Percentiles rank a stretch among this genome's conserved stretches.
These are phyloP conservation scores for Trypanosoma lewisi DNA, from an alignment of 208 protist genomes.

Conservation along the genomic window DNA sequence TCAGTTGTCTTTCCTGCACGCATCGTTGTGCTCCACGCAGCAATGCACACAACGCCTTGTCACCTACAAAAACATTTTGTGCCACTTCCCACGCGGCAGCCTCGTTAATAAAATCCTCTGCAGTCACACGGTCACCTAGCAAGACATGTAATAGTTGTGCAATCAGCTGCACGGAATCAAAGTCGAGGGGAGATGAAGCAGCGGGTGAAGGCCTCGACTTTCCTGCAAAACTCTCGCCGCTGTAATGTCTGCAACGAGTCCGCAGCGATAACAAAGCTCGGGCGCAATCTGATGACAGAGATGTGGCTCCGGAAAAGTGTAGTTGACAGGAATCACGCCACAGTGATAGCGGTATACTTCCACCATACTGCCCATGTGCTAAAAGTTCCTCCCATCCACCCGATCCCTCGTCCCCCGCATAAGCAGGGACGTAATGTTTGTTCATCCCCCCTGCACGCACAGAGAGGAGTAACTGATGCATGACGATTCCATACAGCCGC, in stretches of 20 bases:
- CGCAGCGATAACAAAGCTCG: conserved; percentile 10
- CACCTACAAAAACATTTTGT: not conserved
- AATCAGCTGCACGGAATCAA: conserved; percentile 11
- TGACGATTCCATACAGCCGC: conserved; percentile 49
- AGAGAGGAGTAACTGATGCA: conserved; percentile 28
- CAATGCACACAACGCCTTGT: not conserved
- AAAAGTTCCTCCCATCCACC: conserved; percentile 42
- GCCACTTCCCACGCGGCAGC: conserved; percentile 13
- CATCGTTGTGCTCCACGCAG: conserved; percentile 2
- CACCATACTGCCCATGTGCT: conserved; percentile 32
- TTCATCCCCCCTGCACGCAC: conserved; percentile 22
- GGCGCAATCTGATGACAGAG: conserved; percentile 2
- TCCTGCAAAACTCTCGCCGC: not conserved
- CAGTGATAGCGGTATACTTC: conserved; percentile 33
- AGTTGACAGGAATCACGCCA: conserved; percentile 40
- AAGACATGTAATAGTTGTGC: conserved; percentile 10
- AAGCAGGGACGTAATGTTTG: not conserved
- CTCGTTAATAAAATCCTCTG: conserved; percentile 7
- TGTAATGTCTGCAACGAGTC: conserved; percentile 4
- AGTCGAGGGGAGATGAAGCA: conserved; percentile 3
- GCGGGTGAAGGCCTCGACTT: not conserved
- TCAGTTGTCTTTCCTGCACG: conserved; percentile 1
- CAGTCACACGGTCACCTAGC: not conserved
- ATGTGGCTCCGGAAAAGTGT: conserved; percentile 3
- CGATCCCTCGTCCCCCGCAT: too few relatives aligned